These are phyloP conservation scores for Candida sakaeoensis DNA, from an alignment of 805 yeast species.

Conservation along the genomic window DNA sequence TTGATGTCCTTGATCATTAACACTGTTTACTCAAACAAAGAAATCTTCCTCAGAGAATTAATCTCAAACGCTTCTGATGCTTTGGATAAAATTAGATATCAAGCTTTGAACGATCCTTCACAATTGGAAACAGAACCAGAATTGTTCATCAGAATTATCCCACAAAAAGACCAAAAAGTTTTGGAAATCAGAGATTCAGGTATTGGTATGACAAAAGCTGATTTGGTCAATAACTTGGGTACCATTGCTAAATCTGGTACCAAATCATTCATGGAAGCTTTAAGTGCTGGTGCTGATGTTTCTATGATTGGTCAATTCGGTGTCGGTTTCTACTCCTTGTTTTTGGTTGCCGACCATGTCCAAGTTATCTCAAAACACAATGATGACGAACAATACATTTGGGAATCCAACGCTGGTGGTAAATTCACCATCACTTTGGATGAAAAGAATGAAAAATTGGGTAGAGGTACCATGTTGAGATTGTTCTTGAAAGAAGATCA, in stretches of 20 bases:
- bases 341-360: slow-evolving; percentile 98
- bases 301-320: slow-evolving; percentile 99
- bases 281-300: slow-evolving; percentile 99
- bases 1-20: slow-evolving; percentile 99
- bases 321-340: slow-evolving; percentile 99
- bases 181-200: slow-evolving; percentile 98
- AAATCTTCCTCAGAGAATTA: slow-evolving; percentile 97
- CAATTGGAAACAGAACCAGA: slow-evolving; percentile 94
- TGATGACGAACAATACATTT: slow-evolving; percentile 98
- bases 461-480: slow-evolving; percentile 95
- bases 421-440: slow-evolving; percentile 95
- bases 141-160: slow-evolving; percentile 94
- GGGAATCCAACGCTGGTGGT: slow-evolving; percentile 99
- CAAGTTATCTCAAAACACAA: slow-evolving; percentile 98
- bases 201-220: slow-evolving; percentile 99
- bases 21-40: slow-evolving; percentile 99
- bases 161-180: slow-evolving; percentile 89
- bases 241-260: slow-evolving; percentile 99
- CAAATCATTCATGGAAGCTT: slow-evolving; percentile 98
- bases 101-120: slow-evolving; percentile 88
- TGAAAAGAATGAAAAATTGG: slow-evolving; percentile 76
- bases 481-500: slow-evolving; percentile 98
- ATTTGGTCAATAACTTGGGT: slow-evolving; percentile 97
- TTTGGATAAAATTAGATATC: slow-evolving; percentile 95
- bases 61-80: slow-evolving; percentile 99